These are phyloP conservation scores for Talaromyces verruculosus DNA, from an alignment of 2,329 filamentous ascomycete genomes.

Conservation along the genomic window DNA sequence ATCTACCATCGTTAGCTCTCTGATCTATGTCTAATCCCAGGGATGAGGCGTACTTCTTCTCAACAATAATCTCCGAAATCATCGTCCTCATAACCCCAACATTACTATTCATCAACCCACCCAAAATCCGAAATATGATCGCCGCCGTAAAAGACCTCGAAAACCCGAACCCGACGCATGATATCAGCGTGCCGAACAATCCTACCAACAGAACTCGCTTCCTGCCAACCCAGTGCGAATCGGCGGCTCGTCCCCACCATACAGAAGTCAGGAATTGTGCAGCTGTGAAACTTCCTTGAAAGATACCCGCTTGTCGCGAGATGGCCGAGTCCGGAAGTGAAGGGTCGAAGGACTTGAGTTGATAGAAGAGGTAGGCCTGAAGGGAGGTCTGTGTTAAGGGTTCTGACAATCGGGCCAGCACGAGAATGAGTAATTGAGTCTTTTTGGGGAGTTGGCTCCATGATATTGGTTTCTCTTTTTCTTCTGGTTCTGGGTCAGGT, in stretches of 20 bases:
- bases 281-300: constrained; percentile 76
- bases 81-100: constrained; percentile 73
- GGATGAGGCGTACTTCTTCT: constrained; percentile 57
- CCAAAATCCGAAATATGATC: constrained; percentile 64
- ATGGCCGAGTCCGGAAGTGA: constrained; percentile 62
- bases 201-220: constrained; percentile 79
- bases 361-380: constrained; percentile 82
- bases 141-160: constrained; percentile 62
- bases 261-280: constrained; percentile 82
- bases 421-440: constrained; percentile 73
- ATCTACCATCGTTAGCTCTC: constrained; percentile 29
- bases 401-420: constrained; percentile 75
- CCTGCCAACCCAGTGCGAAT: constrained; percentile 65
- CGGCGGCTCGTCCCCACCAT: constrained; percentile 72
- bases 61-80: constrained; percentile 69
- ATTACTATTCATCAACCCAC: constrained; percentile 70
- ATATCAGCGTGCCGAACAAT: constrained; percentile 66
- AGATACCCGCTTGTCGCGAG: constrained; percentile 71
- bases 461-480: constrained; percentile 45
- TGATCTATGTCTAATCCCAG: background rate
- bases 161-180: constrained; percentile 68
- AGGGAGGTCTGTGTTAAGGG: constrained; percentile 77
- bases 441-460: constrained; percentile 76
- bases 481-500: background rate
- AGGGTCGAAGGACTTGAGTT: constrained; percentile 74